Conservation (phyloP, 2,329 filamentous ascomycete genomes). For the Cladorrhinum sp. region DNA sequence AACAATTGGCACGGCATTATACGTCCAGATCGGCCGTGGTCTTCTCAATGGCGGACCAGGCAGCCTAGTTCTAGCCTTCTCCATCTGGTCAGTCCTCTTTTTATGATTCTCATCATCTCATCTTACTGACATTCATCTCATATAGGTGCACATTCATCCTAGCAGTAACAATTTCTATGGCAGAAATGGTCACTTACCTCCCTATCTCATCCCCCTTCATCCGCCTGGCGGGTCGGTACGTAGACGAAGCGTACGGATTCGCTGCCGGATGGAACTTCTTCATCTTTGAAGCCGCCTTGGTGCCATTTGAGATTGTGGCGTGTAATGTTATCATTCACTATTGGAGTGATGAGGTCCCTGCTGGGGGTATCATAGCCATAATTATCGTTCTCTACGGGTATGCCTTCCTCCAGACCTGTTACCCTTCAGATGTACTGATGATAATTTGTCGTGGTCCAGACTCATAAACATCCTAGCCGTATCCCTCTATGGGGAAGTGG, state of each 20-base stretch:
- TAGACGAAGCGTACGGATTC: slow-evolving; percentile 72
- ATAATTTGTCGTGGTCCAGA: slow-evolving; percentile 32
- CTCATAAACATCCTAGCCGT: slow-evolving; percentile 69
- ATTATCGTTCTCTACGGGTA: slow-evolving; percentile 42
- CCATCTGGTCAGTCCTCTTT: slow-evolving; percentile 45
- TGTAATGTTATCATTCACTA: slow-evolving; percentile 62
- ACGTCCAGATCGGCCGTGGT: slow-evolving; percentile 57
- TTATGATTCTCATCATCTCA: neutral
- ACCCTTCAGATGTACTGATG: neutral
- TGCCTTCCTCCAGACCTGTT: neutral
- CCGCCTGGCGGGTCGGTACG: slow-evolving; percentile 70
- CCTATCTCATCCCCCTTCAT: slow-evolving; percentile 78
- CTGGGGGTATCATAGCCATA: slow-evolving; percentile 57
- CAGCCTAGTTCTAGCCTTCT: slow-evolving; percentile 57
- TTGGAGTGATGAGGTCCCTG: slow-evolving; percentile 56
- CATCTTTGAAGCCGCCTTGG: slow-evolving; percentile 63
- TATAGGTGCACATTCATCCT: slow-evolving; percentile 55
- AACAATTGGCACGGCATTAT: slow-evolving; percentile 61
- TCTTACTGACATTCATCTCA: neutral
- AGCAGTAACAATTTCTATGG: slow-evolving; percentile 59
- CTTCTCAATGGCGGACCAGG: slow-evolving; percentile 58
- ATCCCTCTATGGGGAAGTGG: slow-evolving; percentile 71
- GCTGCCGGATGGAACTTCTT: slow-evolving; percentile 74
- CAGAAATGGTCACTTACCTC: slow-evolving; percentile 74
- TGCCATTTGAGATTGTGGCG: slow-evolving; percentile 66